These are phyloP conservation scores for Pythium insidiosum DNA, from an alignment of 352 stramenopile genomes.

Conservation along the genomic window DNA sequence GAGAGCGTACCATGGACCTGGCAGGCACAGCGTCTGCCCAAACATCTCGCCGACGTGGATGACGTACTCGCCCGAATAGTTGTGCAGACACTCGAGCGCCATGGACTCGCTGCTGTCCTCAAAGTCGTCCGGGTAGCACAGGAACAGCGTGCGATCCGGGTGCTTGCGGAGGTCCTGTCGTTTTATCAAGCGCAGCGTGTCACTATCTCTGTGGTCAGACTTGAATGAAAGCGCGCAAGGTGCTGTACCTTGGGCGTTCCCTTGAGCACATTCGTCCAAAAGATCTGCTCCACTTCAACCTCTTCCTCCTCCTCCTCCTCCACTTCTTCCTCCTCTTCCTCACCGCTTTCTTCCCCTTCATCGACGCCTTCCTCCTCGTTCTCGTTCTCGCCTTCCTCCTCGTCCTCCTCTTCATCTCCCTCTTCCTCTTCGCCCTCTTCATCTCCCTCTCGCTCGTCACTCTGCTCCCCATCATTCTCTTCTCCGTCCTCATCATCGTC, in stretches of 20 bases:
- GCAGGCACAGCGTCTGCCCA: slow-evolving; percentile 81
- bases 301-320: slow-evolving; percentile 33
- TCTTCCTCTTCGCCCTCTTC: slow-evolving; percentile 26
- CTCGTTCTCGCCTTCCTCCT: slow-evolving; percentile 20
- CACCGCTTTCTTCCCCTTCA: slow-evolving; percentile 11
- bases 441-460: slow-evolving; percentile 16
- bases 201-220: too few relatives aligned
- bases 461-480: slow-evolving; percentile 5
- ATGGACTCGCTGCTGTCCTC: slow-evolving; percentile 85
- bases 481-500: slow-evolving; percentile 26
- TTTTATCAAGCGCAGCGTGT: neutral
- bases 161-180: slow-evolving; percentile 60
- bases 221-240: neutral
- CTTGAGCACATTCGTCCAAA: slow-evolving; percentile 74
- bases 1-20: slow-evolving; percentile 79
- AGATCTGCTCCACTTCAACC: slow-evolving; percentile 77
- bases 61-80: slow-evolving; percentile 88
- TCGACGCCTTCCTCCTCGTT: slow-evolving; percentile 13
- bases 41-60: slow-evolving; percentile 94
- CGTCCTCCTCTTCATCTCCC: slow-evolving; percentile 12
- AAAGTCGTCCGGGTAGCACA: slow-evolving; percentile 93
- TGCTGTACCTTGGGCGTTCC: slow-evolving; percentile 55
- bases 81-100: slow-evolving; percentile 82
- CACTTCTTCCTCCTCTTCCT: slow-evolving; percentile 6
- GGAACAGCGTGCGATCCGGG: slow-evolving; percentile 80